These are phyloP conservation scores for Zygosaccharomyces sapae DNA, from an alignment of 1,139 yeast species.

Conservation along the genomic window DNA sequence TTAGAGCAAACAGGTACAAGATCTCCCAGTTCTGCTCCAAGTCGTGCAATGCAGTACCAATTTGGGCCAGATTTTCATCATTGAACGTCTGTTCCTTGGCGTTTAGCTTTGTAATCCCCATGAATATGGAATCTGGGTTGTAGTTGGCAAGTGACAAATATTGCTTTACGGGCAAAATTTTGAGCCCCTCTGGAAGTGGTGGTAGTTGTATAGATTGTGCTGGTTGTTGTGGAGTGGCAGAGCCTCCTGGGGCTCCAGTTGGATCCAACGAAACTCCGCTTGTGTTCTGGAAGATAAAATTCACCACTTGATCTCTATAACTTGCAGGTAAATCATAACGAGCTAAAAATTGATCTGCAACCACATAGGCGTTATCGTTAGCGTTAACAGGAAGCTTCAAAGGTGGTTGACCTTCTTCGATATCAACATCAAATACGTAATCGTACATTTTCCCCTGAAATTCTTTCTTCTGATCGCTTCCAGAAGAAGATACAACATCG, in stretches of 20 bases:
- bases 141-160: constrained; percentile 34
- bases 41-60: constrained; percentile 38
- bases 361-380: constrained; percentile 76
- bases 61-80: constrained; percentile 35
- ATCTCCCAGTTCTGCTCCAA: constrained; percentile 35
- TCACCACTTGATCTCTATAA: constrained; percentile 80
- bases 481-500: constrained; percentile 74
- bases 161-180: constrained; percentile 35
- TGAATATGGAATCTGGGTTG: constrained; percentile 37
- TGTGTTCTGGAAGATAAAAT: constrained; percentile 73
- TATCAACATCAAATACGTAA: constrained; percentile 91
- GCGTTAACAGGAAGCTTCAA: constrained; percentile 82
- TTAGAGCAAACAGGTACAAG: constrained; percentile 40
- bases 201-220: constrained; percentile 2
- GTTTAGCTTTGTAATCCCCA: constrained; percentile 40
- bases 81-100: constrained; percentile 36
- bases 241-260: constrained; percentile 14
- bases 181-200: constrained; percentile 36
- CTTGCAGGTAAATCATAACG: constrained; percentile 67
- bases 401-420: constrained; percentile 87
- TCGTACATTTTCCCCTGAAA: constrained; percentile 76
- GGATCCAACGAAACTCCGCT: constrained; percentile 52
- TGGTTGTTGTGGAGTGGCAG: constrained; percentile 1
- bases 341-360: constrained; percentile 76
- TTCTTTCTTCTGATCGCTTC: constrained; percentile 51